Evolutionary conservation across 768 basidiomycete genomes (phyloP), one percentile per base, ranked within the genome.

Genomic region (Boletus pseudo-olivaceus): DNA sequence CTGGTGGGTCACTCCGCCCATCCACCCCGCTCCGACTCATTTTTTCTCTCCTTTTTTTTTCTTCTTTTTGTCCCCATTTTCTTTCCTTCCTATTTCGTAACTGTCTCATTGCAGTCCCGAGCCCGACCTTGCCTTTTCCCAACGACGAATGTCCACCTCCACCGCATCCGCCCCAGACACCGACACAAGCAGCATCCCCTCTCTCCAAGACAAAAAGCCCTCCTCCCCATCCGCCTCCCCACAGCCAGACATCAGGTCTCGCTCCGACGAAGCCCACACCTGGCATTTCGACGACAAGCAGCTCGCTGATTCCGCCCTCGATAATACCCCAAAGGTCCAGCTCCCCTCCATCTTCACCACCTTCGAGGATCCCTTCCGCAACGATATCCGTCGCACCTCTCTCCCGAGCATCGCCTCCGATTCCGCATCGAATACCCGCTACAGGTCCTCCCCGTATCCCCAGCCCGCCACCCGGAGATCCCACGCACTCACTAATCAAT

Each of bases 111-210:
- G 45, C 66, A 78, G 75, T 63, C 63, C 74, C 55, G 74, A 78
- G 43, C 62, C 76, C 57, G 82, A 79, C 69, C 64, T 81, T 58
- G 82, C 82, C 70, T 83, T 87, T 43, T 32, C 64, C 55, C 59
- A 59, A 53, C 79, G 88, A 65, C 85, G 88, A 66, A 90, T 91
- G 89, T 90, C 89, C 71, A 78, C 80, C 68, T 88, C 85, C 59
- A 84, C 83, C 47, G 78, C 82, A 54, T 88, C 88, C 15, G 77
- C 79, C 15, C 78, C 84, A 37, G 87, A 87, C 73, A 75, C 72
- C 3, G 87, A 90, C 71, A 35, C 66, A 2, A 79, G 77, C 73
- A 80, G 76, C 67, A 72, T 78, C 55, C 75, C 80, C 57, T 84
- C 84, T 41, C 75, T 80, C 47, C 75, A 73, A 9, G 85, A 87